Evolutionary conservation across 257 asterid species (phyloP), one percentile per base, ranked within the genome.

Genomic region (Gentiana dahurica): DNA sequence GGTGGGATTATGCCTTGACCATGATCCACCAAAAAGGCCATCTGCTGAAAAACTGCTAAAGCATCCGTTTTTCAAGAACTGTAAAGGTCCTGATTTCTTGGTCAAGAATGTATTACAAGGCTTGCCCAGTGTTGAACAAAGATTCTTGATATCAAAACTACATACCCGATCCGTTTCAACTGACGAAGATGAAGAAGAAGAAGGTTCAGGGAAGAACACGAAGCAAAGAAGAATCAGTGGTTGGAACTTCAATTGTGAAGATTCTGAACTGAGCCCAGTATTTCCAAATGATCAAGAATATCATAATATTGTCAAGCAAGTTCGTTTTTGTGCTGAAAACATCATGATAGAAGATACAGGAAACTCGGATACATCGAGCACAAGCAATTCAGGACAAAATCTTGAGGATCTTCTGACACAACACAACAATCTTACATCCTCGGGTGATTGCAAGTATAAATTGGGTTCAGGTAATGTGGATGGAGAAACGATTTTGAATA

Each of bases 201-300:
- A 59, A 35, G 47, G 13, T 1, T 2, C 51, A 3, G 76, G 67
- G 0, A 78, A 66, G 49, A 65, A 36, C 12, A 64, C 47, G 54
- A 89, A 75, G 50, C 80, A 78, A 47, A 79, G 94, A 55, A 83
- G 94, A 79, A 81, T 87, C 12, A 83, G 97, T 45, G 95, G 97
- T 0, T 89, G 95, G 97, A 85, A 86, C 58, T 89, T 89, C 55
- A 85, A 85, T 10, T 78, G 70, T 46, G 85, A 85, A 37, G 94
- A 78, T 9, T 86, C 83, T 15, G 68, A 81, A 58, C 7, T 88
- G 62, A 87, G 79, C n/a, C 97, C 95, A 12, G 82, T 89, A n/a
- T 81, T 76, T 39, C 88, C 83, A 6, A 37, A 38, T 38, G 81
- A 71, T 3, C 60, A 33, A 41, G 79, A 66, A 34, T 64, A 62